These are phyloP conservation scores for Colletotrichum truncatum DNA, from an alignment of 2,329 filamentous ascomycete species.

Conservation along the genomic window DNA sequence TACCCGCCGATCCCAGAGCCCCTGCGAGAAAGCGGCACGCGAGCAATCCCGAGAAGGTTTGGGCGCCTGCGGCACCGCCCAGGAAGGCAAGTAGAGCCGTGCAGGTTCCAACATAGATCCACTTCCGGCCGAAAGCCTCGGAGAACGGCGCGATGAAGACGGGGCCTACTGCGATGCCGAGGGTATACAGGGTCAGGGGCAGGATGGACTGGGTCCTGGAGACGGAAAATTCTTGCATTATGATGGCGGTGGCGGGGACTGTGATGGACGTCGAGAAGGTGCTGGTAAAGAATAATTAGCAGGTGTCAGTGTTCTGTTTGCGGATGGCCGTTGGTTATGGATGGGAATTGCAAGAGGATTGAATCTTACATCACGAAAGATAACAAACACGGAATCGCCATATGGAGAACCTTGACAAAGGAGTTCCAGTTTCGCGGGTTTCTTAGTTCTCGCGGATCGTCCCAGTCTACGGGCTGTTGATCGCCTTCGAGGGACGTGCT, in stretches of 20 bases:
- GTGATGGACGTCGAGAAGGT: conserved; percentile 30
- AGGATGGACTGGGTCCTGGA: conserved; percentile 20
- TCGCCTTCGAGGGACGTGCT: not conserved
- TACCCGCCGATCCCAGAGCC: conserved; percentile 76
- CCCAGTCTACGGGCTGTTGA: not conserved
- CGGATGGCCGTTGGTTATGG: not conserved
- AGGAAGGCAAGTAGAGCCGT: conserved; percentile 72
- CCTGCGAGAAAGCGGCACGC: conserved; percentile 75
- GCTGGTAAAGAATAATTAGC: not conserved
- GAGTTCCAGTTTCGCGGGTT: conserved; percentile 31
- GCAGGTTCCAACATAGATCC: conserved; percentile 76
- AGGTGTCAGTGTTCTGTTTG: not conserved
- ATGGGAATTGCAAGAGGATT: not conserved
- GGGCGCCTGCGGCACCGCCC: conserved; percentile 68
- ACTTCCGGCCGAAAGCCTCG: conserved; percentile 71
- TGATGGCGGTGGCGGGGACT: conserved; percentile 12
- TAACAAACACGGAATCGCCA: conserved; percentile 27
- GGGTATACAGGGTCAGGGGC: conserved; percentile 73
- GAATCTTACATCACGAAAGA: conserved; percentile 27
- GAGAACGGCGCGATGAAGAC: conserved; percentile 83
- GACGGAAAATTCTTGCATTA: conserved; percentile 29
- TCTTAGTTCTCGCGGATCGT: conserved; percentile 25
- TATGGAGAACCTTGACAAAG: conserved; percentile 14
- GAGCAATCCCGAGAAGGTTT: conserved; percentile 74
- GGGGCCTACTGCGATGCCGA: conserved; percentile 78